Evolutionary conservation across 352 stramenopile genomes (phyloP), one percentile per base, ranked within the genome.

Genomic region (Phytophthora cajani): DNA sequence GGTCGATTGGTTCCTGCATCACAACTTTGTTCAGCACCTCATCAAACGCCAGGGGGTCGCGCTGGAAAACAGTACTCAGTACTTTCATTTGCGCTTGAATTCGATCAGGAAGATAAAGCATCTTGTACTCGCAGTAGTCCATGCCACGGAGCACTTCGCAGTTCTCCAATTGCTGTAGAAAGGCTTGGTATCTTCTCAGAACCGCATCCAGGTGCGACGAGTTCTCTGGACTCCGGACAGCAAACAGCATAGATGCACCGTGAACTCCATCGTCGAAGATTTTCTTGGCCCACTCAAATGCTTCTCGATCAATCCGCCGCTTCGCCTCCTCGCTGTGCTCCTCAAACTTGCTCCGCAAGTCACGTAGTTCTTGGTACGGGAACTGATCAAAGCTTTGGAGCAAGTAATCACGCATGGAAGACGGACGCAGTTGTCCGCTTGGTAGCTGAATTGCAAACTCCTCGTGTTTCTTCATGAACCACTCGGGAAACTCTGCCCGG

Each of bases 31-130:
- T 16, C 1, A 76, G 27, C 2, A 53, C 5, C 1, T 59, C 52
- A 6, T 65, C 36, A 42, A 76, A 72, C 16, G 19, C 47, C 2
- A 30, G 19, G 3, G 0, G 19, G n/a, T 64, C 1, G n/a, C 16
- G 3, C 57, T 49, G 23, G 9, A 56, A 59, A 5, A 47, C 32
- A 1, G 19, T n/a, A 12, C 60, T 8, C 21, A 77, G 11, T 9
- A 30, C 0, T 16, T 64, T 49, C 70, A 77, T 70, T 7, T 74
- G 27, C 0, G 17, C 3, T 67, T 77, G 70, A 21, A 77, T 51
- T 2, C 66, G 60, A 3, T 64, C 23, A 7, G 65, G 70, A 8
- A 77, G 40, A 62, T 62, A 46, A 14, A 74, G 32, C 40, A 67
- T 53, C 6, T 36, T 59, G 16, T 38, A 38, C 3, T 9, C 25